phyloP scores from a whole-genome alignment of 2,329 filamentous ascomycete species.

The Grosmannia huntii region DNA sequence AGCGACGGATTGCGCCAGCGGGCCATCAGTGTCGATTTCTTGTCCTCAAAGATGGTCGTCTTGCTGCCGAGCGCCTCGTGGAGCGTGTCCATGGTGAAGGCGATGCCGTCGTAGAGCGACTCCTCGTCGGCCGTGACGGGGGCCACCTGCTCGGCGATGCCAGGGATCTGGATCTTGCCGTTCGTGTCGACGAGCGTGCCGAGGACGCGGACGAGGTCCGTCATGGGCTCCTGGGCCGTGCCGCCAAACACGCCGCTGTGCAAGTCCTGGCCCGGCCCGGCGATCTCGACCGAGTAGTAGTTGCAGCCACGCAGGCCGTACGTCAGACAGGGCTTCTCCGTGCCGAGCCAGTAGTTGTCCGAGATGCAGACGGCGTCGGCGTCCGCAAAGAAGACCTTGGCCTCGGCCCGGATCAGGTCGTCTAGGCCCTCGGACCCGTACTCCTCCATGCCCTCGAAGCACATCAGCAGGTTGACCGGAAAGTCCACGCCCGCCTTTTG shows the following conservation, averaged over 20 bases:
- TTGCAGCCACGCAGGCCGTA: slow-evolving; percentile 96
- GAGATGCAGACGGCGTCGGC: slow-evolving; percentile 95
- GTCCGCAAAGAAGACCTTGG: slow-evolving; percentile 89
- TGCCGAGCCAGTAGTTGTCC: slow-evolving; percentile 99
- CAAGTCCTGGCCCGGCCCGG: slow-evolving; percentile 82
- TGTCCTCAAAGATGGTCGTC: slow-evolving; percentile 77
- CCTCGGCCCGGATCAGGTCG: slow-evolving; percentile 83
- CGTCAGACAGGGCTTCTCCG: slow-evolving; percentile 94
- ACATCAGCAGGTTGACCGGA: slow-evolving; percentile 96
- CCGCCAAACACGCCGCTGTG: slow-evolving; percentile 97
- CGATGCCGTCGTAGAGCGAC: slow-evolving; percentile 74
- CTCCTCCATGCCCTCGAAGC: slow-evolving; percentile 99
- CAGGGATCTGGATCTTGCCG: slow-evolving; percentile 90
- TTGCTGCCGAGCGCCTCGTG: slow-evolving; percentile 82
- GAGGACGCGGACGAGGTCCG: slow-evolving; percentile 75
- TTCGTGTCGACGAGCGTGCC: slow-evolving; percentile 74
- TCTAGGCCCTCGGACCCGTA: slow-evolving; percentile 94
- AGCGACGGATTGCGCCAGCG: slow-evolving; percentile 93
- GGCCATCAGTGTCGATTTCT: slow-evolving; percentile 87
- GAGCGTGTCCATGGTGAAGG: slow-evolving; percentile 92
- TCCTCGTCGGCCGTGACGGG: slow-evolving; percentile 79
- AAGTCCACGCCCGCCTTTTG: slow-evolving; percentile 89
- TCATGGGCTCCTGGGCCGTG: slow-evolving; percentile 97
- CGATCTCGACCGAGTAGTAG: slow-evolving; percentile 89
- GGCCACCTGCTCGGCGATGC: slow-evolving; percentile 85